phyloP scores from a whole-genome alignment of 108 stramenopile species.

The Phaeodactylum tricornutum region DNA sequence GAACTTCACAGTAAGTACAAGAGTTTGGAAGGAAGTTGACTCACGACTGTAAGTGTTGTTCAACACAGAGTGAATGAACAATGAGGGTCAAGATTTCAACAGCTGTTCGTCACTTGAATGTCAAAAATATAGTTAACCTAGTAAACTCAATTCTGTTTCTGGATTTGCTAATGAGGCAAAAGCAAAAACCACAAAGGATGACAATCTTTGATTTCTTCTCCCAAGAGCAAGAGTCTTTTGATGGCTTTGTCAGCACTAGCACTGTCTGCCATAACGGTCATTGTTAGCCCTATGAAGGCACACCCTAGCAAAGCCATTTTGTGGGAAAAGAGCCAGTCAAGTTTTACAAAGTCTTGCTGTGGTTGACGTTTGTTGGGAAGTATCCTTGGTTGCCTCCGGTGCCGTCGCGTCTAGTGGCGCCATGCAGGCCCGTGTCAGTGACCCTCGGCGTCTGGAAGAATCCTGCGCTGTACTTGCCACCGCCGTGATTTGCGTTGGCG shows the following conservation, averaged over 20 bases:
- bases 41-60: no score
- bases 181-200: no score
- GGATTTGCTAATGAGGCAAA: no score
- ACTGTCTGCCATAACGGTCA: conserved; percentile 51
- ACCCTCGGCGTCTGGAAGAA: conserved; percentile 61
- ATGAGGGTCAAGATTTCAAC: no score
- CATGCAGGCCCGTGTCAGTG: conserved; percentile 84
- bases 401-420: conserved; percentile 71
- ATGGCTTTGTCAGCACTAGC: conserved; percentile 45
- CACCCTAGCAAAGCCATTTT: conserved; percentile 78
- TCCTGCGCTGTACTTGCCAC: conserved; percentile 61
- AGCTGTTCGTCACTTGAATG: no score
- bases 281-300: conserved; percentile 82
- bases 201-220: no score
- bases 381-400: conserved; percentile 73
- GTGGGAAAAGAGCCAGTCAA: conserved; percentile 69
- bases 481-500: conserved; percentile 58
- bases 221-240: not conserved
- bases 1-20: no score
- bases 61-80: no score
- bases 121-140: no score
- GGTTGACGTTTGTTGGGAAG: conserved; percentile 58
- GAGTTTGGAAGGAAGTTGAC: no score
- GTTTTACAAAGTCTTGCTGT: conserved; percentile 47
- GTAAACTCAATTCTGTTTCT: no score